Evolutionary conservation across 805 yeast species (phyloP), one percentile per base, ranked within the genome.

Genomic region (Blastobotrys chiropterorum): DNA sequence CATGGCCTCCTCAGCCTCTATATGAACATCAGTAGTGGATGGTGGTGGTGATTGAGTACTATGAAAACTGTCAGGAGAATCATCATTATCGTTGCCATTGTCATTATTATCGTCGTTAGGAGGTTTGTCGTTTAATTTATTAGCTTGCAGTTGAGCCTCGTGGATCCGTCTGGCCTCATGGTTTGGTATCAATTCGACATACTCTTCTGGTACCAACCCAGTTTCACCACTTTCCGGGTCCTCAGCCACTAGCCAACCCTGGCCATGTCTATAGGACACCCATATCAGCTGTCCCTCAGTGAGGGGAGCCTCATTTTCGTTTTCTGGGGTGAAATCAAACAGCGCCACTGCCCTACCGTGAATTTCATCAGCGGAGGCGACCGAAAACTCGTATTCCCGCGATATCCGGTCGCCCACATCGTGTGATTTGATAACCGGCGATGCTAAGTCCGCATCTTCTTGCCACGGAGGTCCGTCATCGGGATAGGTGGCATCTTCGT

Each of bases 211-310:
- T 3, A 94, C 95, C 48, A 94, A 77, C 1, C 99, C 99, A 11
- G 95, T 86, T 56, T 83, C 85, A 1, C 88, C 89, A 2, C 85
- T 76, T 22, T 63, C 74, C 1, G 87, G 84, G 62, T 89, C 90
- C 54, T 76, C 76, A 0, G 97, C 98, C 48, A 94, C 97, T 2
- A 94, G 76, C 99, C 99, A 94, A 5, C 99, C 99, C 66, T 92
- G 97, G 21, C 98, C 98, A 66, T 92, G 96, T 52, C 95, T 80
- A 67, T 90, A 92, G 53, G 85, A 81, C 30, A 94, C 85, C 79
- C 90, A 84, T 1, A 94, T 80, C 13, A 80, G 67, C 68, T 94
- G 97, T 38, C 96, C 96, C 60, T 85, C 95, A 13, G 63, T 69
- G 31, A 94, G 71, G 8, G 77, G 79, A 44, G 90, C 80, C 63